These are phyloP conservation scores for Xylariales sp. DNA, from an alignment of 2,329 filamentous ascomycete species.

Conservation along the genomic window DNA sequence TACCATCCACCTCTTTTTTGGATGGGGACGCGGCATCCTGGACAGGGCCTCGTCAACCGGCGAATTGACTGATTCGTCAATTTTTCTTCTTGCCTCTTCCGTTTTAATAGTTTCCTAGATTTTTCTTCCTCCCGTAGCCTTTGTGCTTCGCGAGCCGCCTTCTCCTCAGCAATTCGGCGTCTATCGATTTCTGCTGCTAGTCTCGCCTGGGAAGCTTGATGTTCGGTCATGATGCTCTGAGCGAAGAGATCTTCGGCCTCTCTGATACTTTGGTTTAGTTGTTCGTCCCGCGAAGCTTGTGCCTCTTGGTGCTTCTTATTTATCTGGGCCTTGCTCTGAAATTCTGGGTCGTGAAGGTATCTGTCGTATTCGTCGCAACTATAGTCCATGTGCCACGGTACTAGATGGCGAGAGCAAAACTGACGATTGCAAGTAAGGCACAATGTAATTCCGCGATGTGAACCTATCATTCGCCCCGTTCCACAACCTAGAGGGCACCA, in stretches of 20 bases:
- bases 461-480: conserved; percentile 59
- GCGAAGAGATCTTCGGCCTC: conserved; percentile 56
- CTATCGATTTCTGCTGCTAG: conserved; percentile 22
- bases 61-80: conserved; percentile 39
- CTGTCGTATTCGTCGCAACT: conserved; percentile 58
- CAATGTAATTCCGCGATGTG: conserved; percentile 55
- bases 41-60: conserved; percentile 54
- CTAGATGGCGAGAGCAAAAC: conserved; percentile 57
- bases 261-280: conserved; percentile 8
- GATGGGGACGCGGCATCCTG: conserved; percentile 53
- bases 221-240: conserved; percentile 42
- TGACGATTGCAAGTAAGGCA: conserved; percentile 55
- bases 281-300: conserved; percentile 59
- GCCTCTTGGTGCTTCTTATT: conserved; percentile 58
- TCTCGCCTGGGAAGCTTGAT: conserved; percentile 40
- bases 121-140: conserved; percentile 29
- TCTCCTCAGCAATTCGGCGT: conserved; percentile 9
- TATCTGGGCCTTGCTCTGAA: conserved; percentile 53
- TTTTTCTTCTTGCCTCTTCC: conserved; percentile 52
- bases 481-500: conserved; percentile 65
- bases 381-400: conserved; percentile 56
- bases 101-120: conserved; percentile 17
- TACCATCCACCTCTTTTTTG: conserved; percentile 58
- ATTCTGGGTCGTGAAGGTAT: conserved; percentile 54
- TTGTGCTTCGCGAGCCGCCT: conserved; percentile 1